Conservation (phyloP, 2,329 filamentous ascomycete genomes). For the Cryphonectria japonica region DNA sequence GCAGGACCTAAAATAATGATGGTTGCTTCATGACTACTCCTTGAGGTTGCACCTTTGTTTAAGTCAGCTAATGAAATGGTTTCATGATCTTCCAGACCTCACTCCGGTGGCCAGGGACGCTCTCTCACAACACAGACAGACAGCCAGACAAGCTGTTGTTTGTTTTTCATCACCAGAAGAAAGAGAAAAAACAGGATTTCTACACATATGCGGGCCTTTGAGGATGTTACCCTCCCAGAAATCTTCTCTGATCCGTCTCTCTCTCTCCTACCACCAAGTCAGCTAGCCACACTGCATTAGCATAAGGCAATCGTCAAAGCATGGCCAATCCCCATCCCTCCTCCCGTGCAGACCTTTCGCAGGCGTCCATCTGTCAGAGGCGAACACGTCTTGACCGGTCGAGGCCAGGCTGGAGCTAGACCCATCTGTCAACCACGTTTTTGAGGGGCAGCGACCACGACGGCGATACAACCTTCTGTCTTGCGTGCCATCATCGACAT, state of each 20-base stretch:
- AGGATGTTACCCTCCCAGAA: neutral
- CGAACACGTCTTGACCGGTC: conserved; percentile 23
- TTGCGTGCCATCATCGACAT: neutral
- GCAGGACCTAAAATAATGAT: neutral
- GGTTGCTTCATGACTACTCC: neutral
- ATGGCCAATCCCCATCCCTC: neutral
- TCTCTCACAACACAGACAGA: neutral
- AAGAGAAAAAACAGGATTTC: neutral
- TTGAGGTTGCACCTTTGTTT: neutral
- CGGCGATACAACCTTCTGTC: neutral
- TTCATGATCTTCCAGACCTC: neutral
- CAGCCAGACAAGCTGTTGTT: neutral
- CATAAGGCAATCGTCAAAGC: conserved; percentile 12
- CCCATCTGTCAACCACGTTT: conserved; percentile 23
- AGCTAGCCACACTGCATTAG: conserved; percentile 18
- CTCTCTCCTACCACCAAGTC: neutral
- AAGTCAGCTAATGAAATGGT: neutral
- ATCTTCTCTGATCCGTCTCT: neutral
- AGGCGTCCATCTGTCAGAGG: conserved; percentile 20
- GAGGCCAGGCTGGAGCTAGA: neutral
- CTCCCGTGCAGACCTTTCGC: conserved; percentile 16
- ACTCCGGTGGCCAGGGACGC: neutral
- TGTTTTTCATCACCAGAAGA: neutral
- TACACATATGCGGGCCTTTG: neutral
- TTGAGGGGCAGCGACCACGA: neutral